Base-by-base conservation (phyloP, 805 yeast species). In the Myxozyma lipomycoides region DNA sequence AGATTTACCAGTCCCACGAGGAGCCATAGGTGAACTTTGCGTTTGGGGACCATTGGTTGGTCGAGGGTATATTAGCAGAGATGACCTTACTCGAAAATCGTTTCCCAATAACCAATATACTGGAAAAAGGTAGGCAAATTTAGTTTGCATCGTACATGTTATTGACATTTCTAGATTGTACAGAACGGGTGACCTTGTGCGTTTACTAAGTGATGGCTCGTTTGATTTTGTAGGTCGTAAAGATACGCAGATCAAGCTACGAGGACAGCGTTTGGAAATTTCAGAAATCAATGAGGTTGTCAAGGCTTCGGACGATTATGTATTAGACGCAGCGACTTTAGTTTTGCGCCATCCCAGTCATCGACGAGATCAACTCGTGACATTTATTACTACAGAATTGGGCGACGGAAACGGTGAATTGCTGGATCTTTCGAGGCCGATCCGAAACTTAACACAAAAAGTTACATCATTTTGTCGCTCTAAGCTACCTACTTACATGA, bases 261-360 rank as follows among this genome's bases (percentile, higher is more conserved):
- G 68, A 6, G 68, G 68, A 9, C 68, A 65, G 35, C 55, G 68
- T 3, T 49, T 64, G n/a, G 68, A 64, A 36, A 60, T 64, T 9
- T 65, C 61, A 3, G 68, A 64, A 37, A 62, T 64, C 15, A 61
- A 64, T 25, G 10, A 55, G 5, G 63, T 52, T 3, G 26, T 65
- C 9, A 45, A 39, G 34, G 21, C 39, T 9, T 35, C 58, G 7
- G 21, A 23, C 19, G 51, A 43, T 10, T 40, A n/a, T 2, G 36
- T 61, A 3, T 18, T 3, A 4, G 59, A 54, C 22, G 56, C 38
- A 4, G 38, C 17, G 9, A 56, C 60, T 1, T 34, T 55, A 21
- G 56, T 60, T 5, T 24, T 50, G 22, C 48, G 40, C 19, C 49
- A 52, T 41, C 48, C 50, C 3, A 18, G 42, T 12, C 51, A 37